Evolutionary conservation across 2,329 filamentous ascomycete species (phyloP).

Genomic region (Reticulascus tulasneorum): DNA sequence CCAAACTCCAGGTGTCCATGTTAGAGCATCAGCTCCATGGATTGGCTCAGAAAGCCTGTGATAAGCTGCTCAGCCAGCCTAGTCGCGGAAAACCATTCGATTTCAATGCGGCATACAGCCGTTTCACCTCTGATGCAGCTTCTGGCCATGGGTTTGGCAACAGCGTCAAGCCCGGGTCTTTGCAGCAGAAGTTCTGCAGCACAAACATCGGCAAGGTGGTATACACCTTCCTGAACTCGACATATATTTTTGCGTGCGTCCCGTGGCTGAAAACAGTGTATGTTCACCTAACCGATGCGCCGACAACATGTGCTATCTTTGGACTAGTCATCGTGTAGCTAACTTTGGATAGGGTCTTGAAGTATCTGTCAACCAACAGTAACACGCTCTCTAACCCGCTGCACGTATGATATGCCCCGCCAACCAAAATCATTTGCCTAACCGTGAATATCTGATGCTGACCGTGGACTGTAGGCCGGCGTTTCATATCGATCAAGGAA

Average conservation of each 20-base stretch:
- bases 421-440: too few species aligned
- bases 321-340: too few species aligned
- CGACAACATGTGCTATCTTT: too few species aligned
- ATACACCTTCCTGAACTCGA: neutral
- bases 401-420: too few species aligned
- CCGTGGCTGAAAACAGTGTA: neutral
- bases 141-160: slow-evolving; percentile 32
- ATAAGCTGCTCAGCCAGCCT: slow-evolving; percentile 14
- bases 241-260: slow-evolving; percentile 1
- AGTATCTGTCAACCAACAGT: neutral
- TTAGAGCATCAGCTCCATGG: slow-evolving; percentile 1
- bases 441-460: too few species aligned
- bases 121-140: slow-evolving; percentile 32
- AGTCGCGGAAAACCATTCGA: slow-evolving; percentile 22
- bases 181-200: slow-evolving; percentile 26
- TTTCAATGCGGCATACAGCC: slow-evolving; percentile 30
- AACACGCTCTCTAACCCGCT: too few species aligned
- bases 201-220: slow-evolving; percentile 22
- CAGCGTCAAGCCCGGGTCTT: slow-evolving; percentile 24
- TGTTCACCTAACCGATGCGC: too few species aligned
- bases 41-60: slow-evolving; percentile 2
- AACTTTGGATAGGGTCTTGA: slow-evolving; percentile 2
- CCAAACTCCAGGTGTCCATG: slow-evolving; percentile 14
- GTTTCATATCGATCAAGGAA: too few species aligned
- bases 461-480: too few species aligned